Conservation (phyloP, 2,329 filamentous ascomycete genomes). For the Sporothrix pseudoabietina region DNA sequence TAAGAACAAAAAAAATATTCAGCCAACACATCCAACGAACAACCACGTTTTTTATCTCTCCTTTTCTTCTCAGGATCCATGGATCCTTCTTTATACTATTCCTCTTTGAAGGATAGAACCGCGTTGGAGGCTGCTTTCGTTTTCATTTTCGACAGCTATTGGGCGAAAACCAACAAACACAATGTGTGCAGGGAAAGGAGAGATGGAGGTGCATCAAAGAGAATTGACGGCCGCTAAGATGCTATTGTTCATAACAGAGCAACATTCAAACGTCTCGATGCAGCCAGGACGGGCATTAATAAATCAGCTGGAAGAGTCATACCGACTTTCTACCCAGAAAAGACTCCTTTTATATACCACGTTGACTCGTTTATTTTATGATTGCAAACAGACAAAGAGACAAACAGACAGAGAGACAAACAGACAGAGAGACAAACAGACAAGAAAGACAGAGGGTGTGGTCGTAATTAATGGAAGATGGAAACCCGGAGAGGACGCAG, state of each 20-base stretch:
- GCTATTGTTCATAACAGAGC: conserved; percentile 4
- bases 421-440: neutral
- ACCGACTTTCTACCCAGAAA: neutral
- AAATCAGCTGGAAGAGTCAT: neutral
- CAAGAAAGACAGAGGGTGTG: neutral
- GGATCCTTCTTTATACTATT: neutral
- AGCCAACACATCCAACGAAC: neutral
- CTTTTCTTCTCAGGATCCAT: neutral
- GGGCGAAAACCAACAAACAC: neutral
- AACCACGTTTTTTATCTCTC: neutral
- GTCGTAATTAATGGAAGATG: neutral
- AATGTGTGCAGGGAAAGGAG: neutral
- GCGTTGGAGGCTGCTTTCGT: conserved; percentile 1
- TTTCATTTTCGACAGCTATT: neutral
- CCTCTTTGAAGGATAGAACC: neutral
- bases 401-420: neutral
- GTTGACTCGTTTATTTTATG: neutral
- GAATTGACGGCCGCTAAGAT: neutral
- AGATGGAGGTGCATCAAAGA: neutral
- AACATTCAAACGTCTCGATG: conserved; percentile 1
- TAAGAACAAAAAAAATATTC: neutral
- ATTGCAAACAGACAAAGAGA: neutral
- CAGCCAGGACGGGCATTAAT: neutral
- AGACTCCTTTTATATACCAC: neutral
- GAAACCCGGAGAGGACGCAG: neutral